Evolutionary conservation across 1,139 yeast species (phyloP).

Genomic region (Candida anutae): DNA sequence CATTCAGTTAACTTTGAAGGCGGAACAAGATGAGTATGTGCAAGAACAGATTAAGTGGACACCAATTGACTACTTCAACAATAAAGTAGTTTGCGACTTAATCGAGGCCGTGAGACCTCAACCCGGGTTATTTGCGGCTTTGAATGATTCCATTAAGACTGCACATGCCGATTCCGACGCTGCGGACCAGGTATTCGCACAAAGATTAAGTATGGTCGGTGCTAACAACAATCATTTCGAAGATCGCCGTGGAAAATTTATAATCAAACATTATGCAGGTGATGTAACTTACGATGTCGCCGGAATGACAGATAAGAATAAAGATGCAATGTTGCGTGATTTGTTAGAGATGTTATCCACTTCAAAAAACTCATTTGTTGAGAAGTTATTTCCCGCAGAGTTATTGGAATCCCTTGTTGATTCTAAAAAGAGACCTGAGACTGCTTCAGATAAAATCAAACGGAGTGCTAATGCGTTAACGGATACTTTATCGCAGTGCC

Average conservation of each 20-base stretch:
- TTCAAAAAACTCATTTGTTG: constrained; percentile 61
- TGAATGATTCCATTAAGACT: constrained; percentile 95
- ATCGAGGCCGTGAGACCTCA: constrained; percentile 87
- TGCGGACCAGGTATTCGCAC: constrained; percentile 95
- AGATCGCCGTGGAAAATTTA: constrained; percentile 77
- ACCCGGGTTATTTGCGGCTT: constrained; percentile 94
- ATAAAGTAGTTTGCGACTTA: constrained; percentile 93
- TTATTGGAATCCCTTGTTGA: constrained; percentile 53
- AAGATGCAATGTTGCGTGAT: constrained; percentile 89
- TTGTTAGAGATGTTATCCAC: constrained; percentile 70
- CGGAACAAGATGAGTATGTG: constrained; percentile 96
- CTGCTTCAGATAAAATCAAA: constrained; percentile 96
- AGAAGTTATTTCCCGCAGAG: constrained; percentile 64
- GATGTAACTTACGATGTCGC: constrained; percentile 90
- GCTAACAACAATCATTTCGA: constrained; percentile 82
- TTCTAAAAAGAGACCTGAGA: constrained; percentile 81
- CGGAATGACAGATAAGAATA: constrained; percentile 95
- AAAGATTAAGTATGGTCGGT: constrained; percentile 77
- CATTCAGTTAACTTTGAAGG: constrained; percentile 88
- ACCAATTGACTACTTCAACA: constrained; percentile 93
- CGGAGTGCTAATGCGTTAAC: constrained; percentile 86
- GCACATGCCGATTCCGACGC: constrained; percentile 98
- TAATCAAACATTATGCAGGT: constrained; percentile 96
- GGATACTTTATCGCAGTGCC: constrained; percentile 79
- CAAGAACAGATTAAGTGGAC: constrained; percentile 96